Base-by-base conservation (phyloP, 495 filamentous ascomycete genomes). In the Aspergillus affinis region DNA sequence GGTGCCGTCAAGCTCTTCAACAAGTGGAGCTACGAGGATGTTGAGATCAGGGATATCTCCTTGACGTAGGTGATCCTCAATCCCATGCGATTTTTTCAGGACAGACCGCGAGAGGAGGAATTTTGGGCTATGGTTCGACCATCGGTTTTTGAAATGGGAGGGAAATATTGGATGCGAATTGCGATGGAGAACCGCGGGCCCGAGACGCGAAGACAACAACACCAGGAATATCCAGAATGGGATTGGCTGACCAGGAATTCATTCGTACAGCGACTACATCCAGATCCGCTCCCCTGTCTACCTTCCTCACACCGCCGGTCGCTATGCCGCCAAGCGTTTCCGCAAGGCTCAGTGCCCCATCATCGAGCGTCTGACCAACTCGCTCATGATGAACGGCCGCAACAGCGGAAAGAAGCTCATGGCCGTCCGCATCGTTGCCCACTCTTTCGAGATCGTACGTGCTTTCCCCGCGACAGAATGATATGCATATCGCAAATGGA, bases 321-420 rank as follows among this genome's bases (percentile, higher is more conserved):
- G 94, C 72, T 98, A 97, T 84, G 94, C 94, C 76, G 87, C 89
- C 80, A 99, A 99, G 90, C 89, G 94, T 70, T 99, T 99, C 91
- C 89, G 94, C 83, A 99, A 99, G 87, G 93, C 95, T 75, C 93
- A 98, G 87, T 98, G 94, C 89, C 94, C 94, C 68, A 98, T 99
- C 86, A 96, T 99, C 71, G 94, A 99, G 90, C 93, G 94, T 77
- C 88, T 99, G 61, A 98, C 95, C 83, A 99, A 99, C 87, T 98
- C 94, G 26, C 87, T 99, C 69, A 99, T 99, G 94, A 98, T 98
- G 95, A 96, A 99, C 86, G 94, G 94, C 76, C 95, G 94, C 81
- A 99, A 99, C 88, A 98, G 96, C 90, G 94, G 94, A 81, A 99
- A 99, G 89, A 99, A 99, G 91, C 88, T 98, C 65, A 96, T 95